These are phyloP conservation scores for Sungouiozyma ichnusensis DNA, from an alignment of 805 yeast genomes.

Conservation along the genomic window DNA sequence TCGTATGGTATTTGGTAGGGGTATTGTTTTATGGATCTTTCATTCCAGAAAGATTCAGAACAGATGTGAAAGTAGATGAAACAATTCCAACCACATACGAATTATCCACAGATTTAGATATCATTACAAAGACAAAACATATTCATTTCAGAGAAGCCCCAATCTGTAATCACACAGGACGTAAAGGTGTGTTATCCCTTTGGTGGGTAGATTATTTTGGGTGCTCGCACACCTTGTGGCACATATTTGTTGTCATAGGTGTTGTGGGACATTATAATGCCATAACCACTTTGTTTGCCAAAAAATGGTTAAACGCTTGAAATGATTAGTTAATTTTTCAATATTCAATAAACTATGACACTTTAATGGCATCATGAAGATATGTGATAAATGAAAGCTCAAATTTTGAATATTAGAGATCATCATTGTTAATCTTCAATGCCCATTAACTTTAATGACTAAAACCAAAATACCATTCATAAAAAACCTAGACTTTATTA, in stretches of 20 bases:
- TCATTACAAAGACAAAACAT: conserved; percentile 25
- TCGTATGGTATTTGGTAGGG: conserved; percentile 69
- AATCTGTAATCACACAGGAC: conserved; percentile 14
- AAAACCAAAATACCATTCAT: neutral
- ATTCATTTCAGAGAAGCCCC: conserved; percentile 36
- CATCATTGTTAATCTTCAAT: neutral
- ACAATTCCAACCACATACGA: conserved; percentile 29
- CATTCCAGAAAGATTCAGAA: conserved; percentile 81
- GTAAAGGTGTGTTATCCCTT: conserved; percentile 36
- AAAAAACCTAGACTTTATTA: neutral
- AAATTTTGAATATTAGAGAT: no score
- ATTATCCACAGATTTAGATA: conserved; percentile 21
- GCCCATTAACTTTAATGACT: neutral
- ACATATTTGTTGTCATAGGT: conserved; percentile 79
- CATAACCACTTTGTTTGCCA: conserved; percentile 56
- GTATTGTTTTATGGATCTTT: conserved; percentile 80
- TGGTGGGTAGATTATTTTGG: conserved; percentile 80
- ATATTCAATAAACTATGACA: neutral
- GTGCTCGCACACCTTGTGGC: conserved; percentile 90
- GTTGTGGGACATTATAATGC: conserved; percentile 83
- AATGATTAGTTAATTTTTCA: neutral
- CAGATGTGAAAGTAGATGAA: conserved; percentile 50
- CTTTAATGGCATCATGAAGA: neutral
- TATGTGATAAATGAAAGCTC: no score
- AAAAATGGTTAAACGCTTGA: conserved; percentile 19